A percentile compares a stretch with the other conserved stretches of the same genome.
Conservation (phyloP, 768 basidiomycete species). For the Phaffia tasmanica region DNA sequence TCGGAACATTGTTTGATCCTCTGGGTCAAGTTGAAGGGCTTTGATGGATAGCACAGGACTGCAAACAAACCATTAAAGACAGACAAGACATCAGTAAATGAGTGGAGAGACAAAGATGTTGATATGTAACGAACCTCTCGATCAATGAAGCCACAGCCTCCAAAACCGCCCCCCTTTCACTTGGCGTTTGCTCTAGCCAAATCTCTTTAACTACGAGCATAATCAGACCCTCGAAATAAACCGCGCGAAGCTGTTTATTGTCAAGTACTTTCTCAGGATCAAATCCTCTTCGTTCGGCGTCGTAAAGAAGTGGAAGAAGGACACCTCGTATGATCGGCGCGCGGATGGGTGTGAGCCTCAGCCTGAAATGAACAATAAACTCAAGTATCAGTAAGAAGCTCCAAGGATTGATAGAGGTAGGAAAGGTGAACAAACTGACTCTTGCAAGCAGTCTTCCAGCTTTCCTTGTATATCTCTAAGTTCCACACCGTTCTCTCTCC, state of each 20-base stretch:
- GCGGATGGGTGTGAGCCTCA: constrained; percentile 9
- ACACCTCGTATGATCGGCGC: constrained; percentile 33
- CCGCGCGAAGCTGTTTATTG: constrained; percentile 31
- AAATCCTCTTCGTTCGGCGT: constrained; percentile 35
- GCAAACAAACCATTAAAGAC: background rate
- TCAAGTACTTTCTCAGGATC: constrained; percentile 26
- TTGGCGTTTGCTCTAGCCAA: constrained; percentile 37
- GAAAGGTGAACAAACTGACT: background rate
- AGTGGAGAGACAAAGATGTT: background rate
- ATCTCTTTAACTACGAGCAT: constrained; percentile 36
- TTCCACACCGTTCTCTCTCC: background rate
- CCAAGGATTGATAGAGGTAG: background rate
- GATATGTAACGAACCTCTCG: constrained; percentile 35
- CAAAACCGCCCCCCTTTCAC: constrained; percentile 41
- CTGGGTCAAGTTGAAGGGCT: constrained; percentile 31
- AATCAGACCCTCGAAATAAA: constrained; percentile 39
- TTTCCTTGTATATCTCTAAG: constrained; percentile 9
- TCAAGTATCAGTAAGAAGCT: background rate
- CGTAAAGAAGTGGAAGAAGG: constrained; percentile 36
- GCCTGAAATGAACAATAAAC: background rate
- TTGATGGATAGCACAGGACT: constrained; percentile 37
- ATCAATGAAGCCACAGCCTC: constrained; percentile 39
- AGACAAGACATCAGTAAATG: constrained; percentile 1
- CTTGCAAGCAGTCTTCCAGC: constrained; percentile 14
- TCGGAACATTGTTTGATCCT: constrained; percentile 34